Base-by-base conservation (phyloP, 805 yeast species). In the Ogataea corticis region DNA sequence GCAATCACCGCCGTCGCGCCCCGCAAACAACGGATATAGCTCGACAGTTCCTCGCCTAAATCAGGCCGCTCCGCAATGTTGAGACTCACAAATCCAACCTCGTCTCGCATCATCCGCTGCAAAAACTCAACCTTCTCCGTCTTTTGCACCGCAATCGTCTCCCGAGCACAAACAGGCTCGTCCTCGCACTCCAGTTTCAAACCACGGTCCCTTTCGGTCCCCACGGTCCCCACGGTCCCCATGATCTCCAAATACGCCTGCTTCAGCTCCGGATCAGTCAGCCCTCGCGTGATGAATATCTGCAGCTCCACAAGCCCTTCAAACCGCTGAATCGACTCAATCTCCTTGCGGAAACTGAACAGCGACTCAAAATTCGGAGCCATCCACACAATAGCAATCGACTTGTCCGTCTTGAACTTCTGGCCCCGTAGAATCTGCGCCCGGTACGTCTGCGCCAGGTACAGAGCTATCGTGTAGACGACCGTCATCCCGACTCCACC, bases 401-500 rank as follows among this genome's bases (percentile, higher is more conserved):
- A 55, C 41, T 58, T 62, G 18, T 50, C 55, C 3, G 23, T 38
- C 16, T 45, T 44, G 25, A 42, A 37, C 41, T 48, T 52, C 35
- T 56, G 57, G 13, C 59, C 61, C 18, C 66, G 51, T 25, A 59
- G 35, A 15, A 45, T 46, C 28, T 59, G 65, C 4, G 66, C 69
- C 18, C 58, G 54, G 44, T 60, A 57, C 1, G 62, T 61, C 40
- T 58, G 59, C 0, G 67, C 68, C 27, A 77, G 52, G 36, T 71
- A 68, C 19, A 68, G 51, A 1, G 77, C 78, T 45, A 78, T 71
- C 2, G 79, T 68, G 33, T 75, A 66, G 9, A 78, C 67, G 0
- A 81, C 84, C 0, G 87, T 79, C 55, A 82, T 72, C 10, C 87
- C 87, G 50, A 79, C 77, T 5, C 87, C 87, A 9, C 87, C 87